Evolutionary conservation across 805 yeast species (phyloP), one percentile per base, ranked within the genome.

Genomic region (Debaryomyces maramus): DNA sequence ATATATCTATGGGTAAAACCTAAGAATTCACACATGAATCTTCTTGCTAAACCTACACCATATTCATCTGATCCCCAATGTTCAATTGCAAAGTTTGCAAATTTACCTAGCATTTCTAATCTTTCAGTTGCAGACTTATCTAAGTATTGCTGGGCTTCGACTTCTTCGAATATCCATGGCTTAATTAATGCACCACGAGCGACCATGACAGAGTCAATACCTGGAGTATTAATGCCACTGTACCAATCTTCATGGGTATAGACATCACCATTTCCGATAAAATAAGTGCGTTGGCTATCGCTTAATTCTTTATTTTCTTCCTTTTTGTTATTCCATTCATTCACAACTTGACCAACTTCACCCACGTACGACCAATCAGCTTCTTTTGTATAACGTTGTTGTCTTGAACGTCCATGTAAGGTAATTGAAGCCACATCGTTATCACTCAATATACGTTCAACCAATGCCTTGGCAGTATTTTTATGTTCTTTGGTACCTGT

Each of bases 21-120:
- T 58, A 93, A 71, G 62, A 88, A 93, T 64, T 93, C 99, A 67
- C 97, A 91, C 73, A 91, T 69, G 63, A 80, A 93, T 53, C 98
- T 74, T 63, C 99, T 81, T 10, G 96, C 83, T 48, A 80, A 80
- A 43, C 87, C 84, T 40, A 93, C 77, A 29, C 99, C 99, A 61
- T 83, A 91, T 53, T 88, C 96, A 58, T 93, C 99, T 0, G 96
- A 76, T 4, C 99, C 99, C 98, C 99, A 93, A 63, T 93, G 98
- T 51, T 88, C 88, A 50, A 93, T 72, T 0, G 99, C 97, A 59
- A 70, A 86, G 39, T 81, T 67, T 3, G 95, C 80, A 58, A 81
- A 93, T 37, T 73, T 75, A 47, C 72, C 70, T 53, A 91, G 62
- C 31, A 84, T 78, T 26, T 83, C 95, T 41, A 93, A 75, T 61